Evolutionary conservation across 2,329 filamentous ascomycete genomes (phyloP).

Genomic region (Arthroderma sp.): DNA sequence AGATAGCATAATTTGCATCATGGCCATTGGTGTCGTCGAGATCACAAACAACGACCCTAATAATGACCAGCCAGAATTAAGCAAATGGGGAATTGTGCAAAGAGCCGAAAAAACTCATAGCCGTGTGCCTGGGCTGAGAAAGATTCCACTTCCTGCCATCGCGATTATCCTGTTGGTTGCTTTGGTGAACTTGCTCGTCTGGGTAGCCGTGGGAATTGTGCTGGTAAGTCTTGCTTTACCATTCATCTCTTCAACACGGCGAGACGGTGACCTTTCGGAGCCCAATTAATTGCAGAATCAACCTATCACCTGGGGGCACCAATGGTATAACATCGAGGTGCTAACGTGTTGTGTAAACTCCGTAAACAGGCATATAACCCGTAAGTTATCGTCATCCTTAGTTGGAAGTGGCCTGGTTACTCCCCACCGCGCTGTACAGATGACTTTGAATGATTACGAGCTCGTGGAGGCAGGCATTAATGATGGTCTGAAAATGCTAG

Average conservation of each 20-base stretch:
- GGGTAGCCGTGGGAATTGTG: slow-evolving; percentile 45
- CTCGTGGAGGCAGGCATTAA: too few species aligned
- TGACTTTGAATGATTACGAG: too few species aligned
- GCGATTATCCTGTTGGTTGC: slow-evolving; percentile 44
- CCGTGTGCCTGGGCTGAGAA: slow-evolving; percentile 41
- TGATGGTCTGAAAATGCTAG: slow-evolving; percentile 17
- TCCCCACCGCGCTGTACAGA: too few species aligned
- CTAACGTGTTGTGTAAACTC: not conserved
- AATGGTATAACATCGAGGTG: too few species aligned
- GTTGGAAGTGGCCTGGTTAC: too few species aligned
- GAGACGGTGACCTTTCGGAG: too few species aligned
- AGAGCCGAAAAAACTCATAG: slow-evolving; percentile 35
- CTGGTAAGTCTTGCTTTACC: slow-evolving; percentile 28
- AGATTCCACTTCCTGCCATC: slow-evolving; percentile 43
- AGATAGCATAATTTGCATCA: not conserved
- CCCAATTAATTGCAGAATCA: too few species aligned
- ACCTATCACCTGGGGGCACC: too few species aligned
- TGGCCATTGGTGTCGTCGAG: not conserved
- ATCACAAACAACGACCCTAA: not conserved
- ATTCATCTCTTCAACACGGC: too few species aligned
- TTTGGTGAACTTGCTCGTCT: slow-evolving; percentile 43
- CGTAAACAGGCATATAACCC: slow-evolving; percentile 1
- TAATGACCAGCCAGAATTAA: not conserved
- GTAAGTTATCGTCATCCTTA: not conserved
- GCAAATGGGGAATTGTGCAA: slow-evolving; percentile 19